Percentiles rank a stretch among this genome's conserved stretches.
These are phyloP conservation scores for Cardamine occulta DNA, from an alignment of 345 rosid species.

Conservation along the genomic window DNA sequence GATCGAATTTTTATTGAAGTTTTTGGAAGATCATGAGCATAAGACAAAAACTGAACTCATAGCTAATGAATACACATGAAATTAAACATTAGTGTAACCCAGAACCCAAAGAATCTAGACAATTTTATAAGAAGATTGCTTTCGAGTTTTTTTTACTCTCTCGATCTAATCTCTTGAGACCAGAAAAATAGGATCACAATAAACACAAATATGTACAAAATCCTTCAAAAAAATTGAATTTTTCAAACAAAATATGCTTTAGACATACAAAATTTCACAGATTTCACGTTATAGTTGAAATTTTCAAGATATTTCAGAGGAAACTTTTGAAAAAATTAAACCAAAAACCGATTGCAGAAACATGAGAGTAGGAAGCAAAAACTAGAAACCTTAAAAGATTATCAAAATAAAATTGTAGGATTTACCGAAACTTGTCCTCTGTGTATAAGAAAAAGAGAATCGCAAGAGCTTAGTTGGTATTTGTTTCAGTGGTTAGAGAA, in stretches of 20 bases:
- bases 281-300: conserved; percentile 8
- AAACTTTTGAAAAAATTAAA: background rate
- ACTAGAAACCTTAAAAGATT: background rate
- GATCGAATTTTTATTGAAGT: background rate
- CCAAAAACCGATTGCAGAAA: background rate
- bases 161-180: conserved; percentile 12
- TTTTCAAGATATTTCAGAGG: conserved; percentile 4
- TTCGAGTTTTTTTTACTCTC: background rate
- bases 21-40: background rate
- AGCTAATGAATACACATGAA: background rate
- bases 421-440: conserved; percentile 11
- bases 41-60: background rate
- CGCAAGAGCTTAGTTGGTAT: background rate
- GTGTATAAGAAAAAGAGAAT: background rate
- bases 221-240: background rate
- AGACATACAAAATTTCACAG: background rate
- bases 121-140: background rate
- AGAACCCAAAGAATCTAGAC: background rate
- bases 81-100: background rate
- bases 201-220: background rate
- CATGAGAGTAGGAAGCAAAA: background rate
- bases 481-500: conserved; percentile 10
- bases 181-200: background rate
- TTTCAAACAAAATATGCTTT: background rate
- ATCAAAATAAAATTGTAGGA: background rate